A percentile compares a stretch with the other conserved stretches of the same genome.
These are phyloP conservation scores for Vaccinium corymbosum DNA, from an alignment of 148 eudicot genomes.

Conservation along the genomic window DNA sequence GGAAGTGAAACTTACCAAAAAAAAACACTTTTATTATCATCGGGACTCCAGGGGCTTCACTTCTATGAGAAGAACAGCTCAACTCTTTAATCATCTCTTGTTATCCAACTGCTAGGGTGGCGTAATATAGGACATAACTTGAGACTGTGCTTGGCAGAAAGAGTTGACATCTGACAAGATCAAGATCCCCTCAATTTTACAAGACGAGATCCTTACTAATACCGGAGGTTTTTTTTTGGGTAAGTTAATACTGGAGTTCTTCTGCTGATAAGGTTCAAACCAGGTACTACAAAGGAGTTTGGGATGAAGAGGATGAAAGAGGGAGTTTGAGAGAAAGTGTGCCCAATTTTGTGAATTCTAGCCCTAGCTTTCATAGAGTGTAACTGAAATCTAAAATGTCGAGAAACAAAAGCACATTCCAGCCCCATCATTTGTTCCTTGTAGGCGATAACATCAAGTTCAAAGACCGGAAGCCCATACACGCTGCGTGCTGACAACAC, in stretches of 20 bases:
- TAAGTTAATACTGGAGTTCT: no score
- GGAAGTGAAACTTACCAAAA: constrained; percentile 23
- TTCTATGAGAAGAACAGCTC: constrained; percentile 10
- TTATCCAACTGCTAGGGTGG: constrained; percentile 9
- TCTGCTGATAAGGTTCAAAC: neutral
- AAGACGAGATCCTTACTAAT: neutral
- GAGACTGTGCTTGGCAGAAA: neutral
- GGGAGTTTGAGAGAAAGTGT: neutral
- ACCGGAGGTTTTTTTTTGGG: neutral
- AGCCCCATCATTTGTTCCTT: neutral
- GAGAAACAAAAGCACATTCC: neutral
- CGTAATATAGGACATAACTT: neutral
- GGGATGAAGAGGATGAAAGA: neutral
- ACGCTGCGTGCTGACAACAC: no score
- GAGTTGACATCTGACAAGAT: neutral
- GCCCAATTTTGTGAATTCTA: neutral
- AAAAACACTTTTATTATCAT: neutral
- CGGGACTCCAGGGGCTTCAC: constrained; percentile 24
- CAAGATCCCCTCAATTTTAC: neutral
- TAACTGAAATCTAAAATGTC: neutral
- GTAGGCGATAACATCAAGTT: neutral
- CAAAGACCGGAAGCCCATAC: neutral
- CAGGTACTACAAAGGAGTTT: neutral
- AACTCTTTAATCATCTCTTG: constrained; percentile 14
- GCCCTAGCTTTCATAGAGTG: neutral